Conservation (phyloP, 768 basidiomycete genomes). For the Asterophora lycoperdoides region DNA sequence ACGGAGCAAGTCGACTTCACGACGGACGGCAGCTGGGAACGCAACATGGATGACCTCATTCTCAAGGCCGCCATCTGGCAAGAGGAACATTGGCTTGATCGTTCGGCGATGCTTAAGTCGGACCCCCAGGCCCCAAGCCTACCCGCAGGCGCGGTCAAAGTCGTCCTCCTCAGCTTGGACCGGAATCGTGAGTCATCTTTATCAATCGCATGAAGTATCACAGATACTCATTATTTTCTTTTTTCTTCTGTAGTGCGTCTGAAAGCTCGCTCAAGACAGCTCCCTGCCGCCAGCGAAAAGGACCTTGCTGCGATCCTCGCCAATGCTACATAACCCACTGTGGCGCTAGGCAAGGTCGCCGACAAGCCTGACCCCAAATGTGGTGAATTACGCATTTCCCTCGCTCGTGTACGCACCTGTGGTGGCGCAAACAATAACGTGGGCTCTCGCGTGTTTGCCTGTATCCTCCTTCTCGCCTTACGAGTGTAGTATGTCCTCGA, state of each 20-base stretch:
- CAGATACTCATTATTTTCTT: slow-evolving; percentile 13
- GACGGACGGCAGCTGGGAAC: slow-evolving; percentile 41
- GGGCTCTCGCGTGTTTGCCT: slow-evolving; percentile 2
- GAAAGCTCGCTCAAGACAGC: slow-evolving; percentile 82
- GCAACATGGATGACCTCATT: slow-evolving; percentile 94
- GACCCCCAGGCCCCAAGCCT: slow-evolving; percentile 31
- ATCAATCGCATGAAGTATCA: slow-evolving; percentile 1
- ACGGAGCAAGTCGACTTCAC: slow-evolving; percentile 80
- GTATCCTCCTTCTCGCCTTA: not conserved
- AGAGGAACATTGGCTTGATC: slow-evolving; percentile 86
- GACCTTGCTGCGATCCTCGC: slow-evolving; percentile 71
- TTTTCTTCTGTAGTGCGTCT: slow-evolving; percentile 61
- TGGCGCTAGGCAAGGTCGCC: not conserved
- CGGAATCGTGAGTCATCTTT: slow-evolving; percentile 68
- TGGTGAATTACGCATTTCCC: not conserved
- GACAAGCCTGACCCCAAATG: not conserved
- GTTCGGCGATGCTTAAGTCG: slow-evolving; percentile 64
- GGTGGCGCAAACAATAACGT: slow-evolving; percentile 1
- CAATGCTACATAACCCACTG: slow-evolving; percentile 11
- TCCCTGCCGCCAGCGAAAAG: slow-evolving; percentile 81
- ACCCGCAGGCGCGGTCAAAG: slow-evolving; percentile 57
- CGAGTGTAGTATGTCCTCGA: not conserved
- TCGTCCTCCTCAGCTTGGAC: slow-evolving; percentile 87
- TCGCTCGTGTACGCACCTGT: slow-evolving; percentile 1
- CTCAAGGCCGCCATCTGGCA: slow-evolving; percentile 93